These are phyloP conservation scores for Erysimum pusillum DNA, from an alignment of 441 rosid species.

Conservation along the genomic window DNA sequence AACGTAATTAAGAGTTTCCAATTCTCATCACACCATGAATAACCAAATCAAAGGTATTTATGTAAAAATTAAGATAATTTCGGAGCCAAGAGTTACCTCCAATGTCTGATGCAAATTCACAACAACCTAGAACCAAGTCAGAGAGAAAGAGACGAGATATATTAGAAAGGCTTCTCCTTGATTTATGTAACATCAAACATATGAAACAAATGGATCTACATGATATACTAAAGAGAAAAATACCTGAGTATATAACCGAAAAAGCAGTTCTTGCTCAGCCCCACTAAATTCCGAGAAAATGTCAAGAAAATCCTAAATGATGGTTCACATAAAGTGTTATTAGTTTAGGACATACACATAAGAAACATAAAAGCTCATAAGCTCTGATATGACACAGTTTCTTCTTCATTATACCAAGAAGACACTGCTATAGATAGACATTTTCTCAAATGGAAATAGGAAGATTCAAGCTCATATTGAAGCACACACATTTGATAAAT, in stretches of 20 bases:
- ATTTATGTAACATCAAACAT: conserved; percentile 10
- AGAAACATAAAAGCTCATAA: conserved; percentile 1
- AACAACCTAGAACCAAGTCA: conserved; percentile 47
- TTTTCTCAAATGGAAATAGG: no score
- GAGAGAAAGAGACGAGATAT: conserved; percentile 2
- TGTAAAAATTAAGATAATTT: neutral
- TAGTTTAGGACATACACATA: neutral
- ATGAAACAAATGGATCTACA: conserved; percentile 14
- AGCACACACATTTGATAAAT: neutral
- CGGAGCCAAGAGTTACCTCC: conserved; percentile 32
- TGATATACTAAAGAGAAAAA: neutral
- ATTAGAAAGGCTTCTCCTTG: conserved; percentile 7
- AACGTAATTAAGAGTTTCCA: conserved; percentile 5
- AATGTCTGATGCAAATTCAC: conserved; percentile 43
- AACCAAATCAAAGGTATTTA: neutral
- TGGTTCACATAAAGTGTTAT: neutral
- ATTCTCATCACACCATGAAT: conserved; percentile 6
- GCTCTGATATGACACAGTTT: conserved; percentile 8
- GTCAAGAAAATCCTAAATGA: conserved; percentile 33
- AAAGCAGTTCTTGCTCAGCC: conserved; percentile 38
- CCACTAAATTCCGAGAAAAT: conserved; percentile 37
- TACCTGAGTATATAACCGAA: conserved; percentile 43
- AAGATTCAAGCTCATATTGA: neutral
- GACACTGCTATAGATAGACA: neutral
- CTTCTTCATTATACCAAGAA: neutral